Conservation (phyloP, 2,329 filamentous ascomycete genomes). For the Didymella exigua region DNA sequence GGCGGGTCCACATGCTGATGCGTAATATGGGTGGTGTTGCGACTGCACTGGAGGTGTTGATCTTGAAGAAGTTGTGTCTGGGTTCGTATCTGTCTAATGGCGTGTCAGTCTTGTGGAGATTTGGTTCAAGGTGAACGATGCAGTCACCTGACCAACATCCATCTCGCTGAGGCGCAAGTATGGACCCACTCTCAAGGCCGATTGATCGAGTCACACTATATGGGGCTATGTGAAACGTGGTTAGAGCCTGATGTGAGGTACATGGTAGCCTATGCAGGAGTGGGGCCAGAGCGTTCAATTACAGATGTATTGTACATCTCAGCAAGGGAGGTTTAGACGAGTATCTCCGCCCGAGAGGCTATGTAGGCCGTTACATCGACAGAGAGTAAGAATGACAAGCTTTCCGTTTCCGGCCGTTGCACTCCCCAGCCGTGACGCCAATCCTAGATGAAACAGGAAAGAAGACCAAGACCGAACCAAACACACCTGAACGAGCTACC, state of each 20-base stretch:
- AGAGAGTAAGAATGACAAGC: constrained; percentile 10
- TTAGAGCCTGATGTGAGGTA: constrained; percentile 13
- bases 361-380: constrained; percentile 32
- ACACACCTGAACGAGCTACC: neutral
- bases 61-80: too few species aligned
- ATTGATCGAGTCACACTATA: neutral
- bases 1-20: neutral
- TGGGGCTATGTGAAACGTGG: constrained; percentile 1
- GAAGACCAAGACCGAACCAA: neutral
- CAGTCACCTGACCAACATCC: constrained; percentile 1
- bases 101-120: neutral
- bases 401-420: neutral
- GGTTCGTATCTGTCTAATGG: neutral
- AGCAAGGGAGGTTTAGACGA: neutral
- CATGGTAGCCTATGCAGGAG: constrained; percentile 10
- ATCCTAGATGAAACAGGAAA: neutral
- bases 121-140: neutral
- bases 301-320: constrained; percentile 9
- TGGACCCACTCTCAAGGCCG: neutral
- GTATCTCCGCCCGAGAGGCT: constrained; percentile 2
- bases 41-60: too few species aligned
- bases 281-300: constrained; percentile 11
- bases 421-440: neutral
- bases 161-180: neutral
- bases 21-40: neutral